Evolutionary conservation across 352 stramenopile genomes (phyloP).

Genomic region (Saprolegnia parasitica): DNA sequence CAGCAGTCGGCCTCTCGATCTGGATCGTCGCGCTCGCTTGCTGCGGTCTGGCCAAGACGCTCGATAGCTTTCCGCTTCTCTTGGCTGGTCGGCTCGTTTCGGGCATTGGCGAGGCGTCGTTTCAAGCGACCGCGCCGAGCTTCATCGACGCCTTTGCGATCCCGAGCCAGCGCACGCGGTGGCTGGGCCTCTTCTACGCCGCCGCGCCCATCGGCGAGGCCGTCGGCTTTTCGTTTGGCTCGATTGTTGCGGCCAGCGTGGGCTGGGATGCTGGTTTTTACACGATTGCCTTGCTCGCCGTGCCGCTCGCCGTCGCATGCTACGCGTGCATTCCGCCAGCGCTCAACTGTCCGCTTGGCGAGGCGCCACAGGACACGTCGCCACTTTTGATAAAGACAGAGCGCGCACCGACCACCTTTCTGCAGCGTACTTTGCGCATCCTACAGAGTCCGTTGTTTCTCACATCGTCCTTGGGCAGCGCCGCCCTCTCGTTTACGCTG

Average conservation of each 20-base stretch:
- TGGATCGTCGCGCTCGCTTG: slow-evolving; percentile 5
- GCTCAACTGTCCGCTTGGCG: not conserved
- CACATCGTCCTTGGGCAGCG: slow-evolving; percentile 36
- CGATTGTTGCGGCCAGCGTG: slow-evolving; percentile 25
- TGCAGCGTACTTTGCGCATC: not conserved
- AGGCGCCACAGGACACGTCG: not conserved
- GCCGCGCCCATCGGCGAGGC: slow-evolving; percentile 49
- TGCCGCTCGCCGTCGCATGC: not conserved
- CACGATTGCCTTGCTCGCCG: slow-evolving; percentile 30
- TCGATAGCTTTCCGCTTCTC: slow-evolving; percentile 15
- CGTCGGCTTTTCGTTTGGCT: slow-evolving; percentile 74
- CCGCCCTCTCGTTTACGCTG: slow-evolving; percentile 38
- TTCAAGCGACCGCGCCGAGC: slow-evolving; percentile 12
- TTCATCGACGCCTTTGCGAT: slow-evolving; percentile 25
- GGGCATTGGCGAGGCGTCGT: slow-evolving; percentile 27
- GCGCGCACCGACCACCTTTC: not conserved
- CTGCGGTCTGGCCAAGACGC: slow-evolving; percentile 16
- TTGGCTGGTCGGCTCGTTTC: slow-evolving; percentile 11
- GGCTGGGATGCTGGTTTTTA: slow-evolving; percentile 49
- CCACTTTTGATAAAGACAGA: not conserved
- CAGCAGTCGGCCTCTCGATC: not conserved
- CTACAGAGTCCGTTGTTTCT: slow-evolving; percentile 36
- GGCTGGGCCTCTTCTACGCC: slow-evolving; percentile 28
- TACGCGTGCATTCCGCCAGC: not conserved
- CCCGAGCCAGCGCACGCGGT: not conserved